Evolutionary conservation across 805 yeast genomes (phyloP).

Genomic region (Blastobotrys parvus): DNA sequence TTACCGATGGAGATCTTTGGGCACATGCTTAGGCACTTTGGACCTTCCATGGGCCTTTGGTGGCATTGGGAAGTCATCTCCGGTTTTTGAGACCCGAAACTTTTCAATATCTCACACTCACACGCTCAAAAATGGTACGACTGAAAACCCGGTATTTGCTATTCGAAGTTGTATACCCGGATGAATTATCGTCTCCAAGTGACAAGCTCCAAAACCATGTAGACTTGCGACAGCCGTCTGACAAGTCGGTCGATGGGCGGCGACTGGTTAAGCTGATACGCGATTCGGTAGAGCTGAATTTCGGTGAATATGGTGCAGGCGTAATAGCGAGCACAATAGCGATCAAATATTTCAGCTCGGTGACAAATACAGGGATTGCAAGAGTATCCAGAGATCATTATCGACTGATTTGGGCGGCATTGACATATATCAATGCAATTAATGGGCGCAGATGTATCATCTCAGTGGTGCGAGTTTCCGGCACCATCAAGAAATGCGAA

Average conservation of each 20-base stretch:
- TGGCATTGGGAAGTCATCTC: too few species aligned
- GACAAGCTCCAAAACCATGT: slow-evolving; percentile 3
- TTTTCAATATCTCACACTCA: too few species aligned
- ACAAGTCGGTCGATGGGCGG: slow-evolving; percentile 36
- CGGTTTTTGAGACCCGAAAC: too few species aligned
- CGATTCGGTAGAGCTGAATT: slow-evolving; percentile 48
- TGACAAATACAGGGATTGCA: slow-evolving; percentile 77
- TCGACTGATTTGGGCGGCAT: slow-evolving; percentile 57
- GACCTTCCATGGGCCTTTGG: too few species aligned
- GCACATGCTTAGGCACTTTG: too few species aligned
- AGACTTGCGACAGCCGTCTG: slow-evolving; percentile 18
- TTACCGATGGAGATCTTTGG: too few species aligned
- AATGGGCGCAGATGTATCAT: slow-evolving; percentile 45
- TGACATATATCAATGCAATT: slow-evolving; percentile 38
- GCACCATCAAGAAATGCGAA: slow-evolving; percentile 82
- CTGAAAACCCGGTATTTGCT: slow-evolving; percentile 76
- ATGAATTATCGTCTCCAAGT: slow-evolving; percentile 18
- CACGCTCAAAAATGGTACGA: slow-evolving; percentile 65
- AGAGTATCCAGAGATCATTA: slow-evolving; percentile 63
- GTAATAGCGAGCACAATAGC: slow-evolving; percentile 49
- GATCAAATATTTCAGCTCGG: slow-evolving; percentile 71
- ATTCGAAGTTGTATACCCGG: slow-evolving; percentile 70
- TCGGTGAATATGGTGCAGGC: slow-evolving; percentile 77
- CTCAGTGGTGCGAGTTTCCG: slow-evolving; percentile 64
- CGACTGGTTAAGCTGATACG: slow-evolving; percentile 46